Evolutionary conservation across 495 filamentous ascomycete genomes (phyloP).

Genomic region (Penicillium pulvis): DNA sequence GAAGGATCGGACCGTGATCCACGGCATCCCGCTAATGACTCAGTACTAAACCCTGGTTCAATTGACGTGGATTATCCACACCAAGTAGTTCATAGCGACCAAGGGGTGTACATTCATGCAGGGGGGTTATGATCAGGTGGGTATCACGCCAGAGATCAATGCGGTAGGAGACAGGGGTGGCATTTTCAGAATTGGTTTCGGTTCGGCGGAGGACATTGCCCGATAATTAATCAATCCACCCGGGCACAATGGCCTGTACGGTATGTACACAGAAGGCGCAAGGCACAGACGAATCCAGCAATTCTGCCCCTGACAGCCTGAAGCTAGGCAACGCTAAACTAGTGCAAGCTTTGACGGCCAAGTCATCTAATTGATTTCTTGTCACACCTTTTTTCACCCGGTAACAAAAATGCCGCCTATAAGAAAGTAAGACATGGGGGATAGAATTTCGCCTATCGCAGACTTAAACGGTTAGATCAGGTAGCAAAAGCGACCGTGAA

Average conservation of each 20-base stretch:
- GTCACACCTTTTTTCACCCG: background rate
- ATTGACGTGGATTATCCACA: no score
- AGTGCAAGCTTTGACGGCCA: no score
- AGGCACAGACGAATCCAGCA: no score
- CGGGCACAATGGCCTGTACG: background rate
- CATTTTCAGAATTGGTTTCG: background rate
- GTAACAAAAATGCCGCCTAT: background rate
- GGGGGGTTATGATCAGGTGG: background rate
- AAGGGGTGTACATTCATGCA: background rate
- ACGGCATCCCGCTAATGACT: conserved; percentile 7
- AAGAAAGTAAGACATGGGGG: background rate
- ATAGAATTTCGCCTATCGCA: background rate
- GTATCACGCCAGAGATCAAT: background rate
- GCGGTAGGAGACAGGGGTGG: background rate
- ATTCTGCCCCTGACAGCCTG: no score
- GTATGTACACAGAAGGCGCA: background rate
- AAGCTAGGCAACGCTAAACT: no score
- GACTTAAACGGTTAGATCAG: background rate
- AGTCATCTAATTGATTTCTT: background rate
- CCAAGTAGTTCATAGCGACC: no score
- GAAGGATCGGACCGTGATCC: conserved; percentile 18
- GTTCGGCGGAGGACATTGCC: background rate
- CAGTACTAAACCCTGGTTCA: background rate
- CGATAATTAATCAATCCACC: background rate
- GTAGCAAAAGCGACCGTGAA: background rate